phyloP scores from a whole-genome alignment of 73 alveolate species.

The Effrenium voratum region DNA sequence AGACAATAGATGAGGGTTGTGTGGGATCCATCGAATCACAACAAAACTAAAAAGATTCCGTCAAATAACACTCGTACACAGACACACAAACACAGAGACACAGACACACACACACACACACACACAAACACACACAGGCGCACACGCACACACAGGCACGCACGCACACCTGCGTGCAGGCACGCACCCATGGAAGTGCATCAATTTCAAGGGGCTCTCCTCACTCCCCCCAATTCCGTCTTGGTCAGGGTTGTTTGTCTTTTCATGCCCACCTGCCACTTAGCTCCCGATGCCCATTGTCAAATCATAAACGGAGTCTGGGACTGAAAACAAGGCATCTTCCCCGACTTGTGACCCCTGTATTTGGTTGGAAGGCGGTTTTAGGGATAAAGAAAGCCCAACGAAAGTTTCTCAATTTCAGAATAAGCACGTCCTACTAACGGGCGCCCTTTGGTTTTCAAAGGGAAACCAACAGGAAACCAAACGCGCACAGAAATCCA shows the following conservation, averaged over 20 bases:
- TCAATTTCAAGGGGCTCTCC: not conserved
- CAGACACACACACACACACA: not conserved
- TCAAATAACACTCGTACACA: not conserved
- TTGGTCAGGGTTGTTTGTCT: not conserved
- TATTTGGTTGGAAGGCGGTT: not conserved
- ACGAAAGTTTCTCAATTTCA: no score
- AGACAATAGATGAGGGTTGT: no score
- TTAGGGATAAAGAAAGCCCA: no score
- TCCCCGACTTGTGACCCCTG: not conserved
- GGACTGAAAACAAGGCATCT: not conserved
- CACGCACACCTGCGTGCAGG: not conserved
- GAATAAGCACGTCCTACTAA: no score
- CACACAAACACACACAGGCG: not conserved
- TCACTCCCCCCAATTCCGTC: not conserved
- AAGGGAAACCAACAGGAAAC: no score
- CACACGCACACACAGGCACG: not conserved
- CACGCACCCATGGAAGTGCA: not conserved
- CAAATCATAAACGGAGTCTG: not conserved
- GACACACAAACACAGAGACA: not conserved
- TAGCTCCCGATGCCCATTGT: not conserved
- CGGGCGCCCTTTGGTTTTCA: no score
- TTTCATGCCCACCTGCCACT: not conserved
- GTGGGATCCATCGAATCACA: no score
- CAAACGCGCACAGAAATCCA: no score
- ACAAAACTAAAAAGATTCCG: no score